Base-by-base conservation (phyloP, 2,329 filamentous ascomycete species). In the Fusarium brevicatenulatum region DNA sequence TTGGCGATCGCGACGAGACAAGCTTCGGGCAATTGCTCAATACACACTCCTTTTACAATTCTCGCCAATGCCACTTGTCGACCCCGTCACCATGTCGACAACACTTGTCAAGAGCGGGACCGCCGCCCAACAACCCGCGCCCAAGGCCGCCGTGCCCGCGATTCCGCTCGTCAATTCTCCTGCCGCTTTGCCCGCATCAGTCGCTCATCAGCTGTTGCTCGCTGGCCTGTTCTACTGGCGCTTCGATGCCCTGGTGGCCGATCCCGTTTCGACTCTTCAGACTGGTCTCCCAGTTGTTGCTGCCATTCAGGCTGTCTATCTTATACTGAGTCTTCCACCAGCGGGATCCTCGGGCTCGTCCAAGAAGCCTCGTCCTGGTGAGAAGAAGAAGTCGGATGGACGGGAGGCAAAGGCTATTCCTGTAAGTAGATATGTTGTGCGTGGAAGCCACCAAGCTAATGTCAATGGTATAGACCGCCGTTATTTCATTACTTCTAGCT, bases 121-220 rank as follows among this genome's bases (percentile, higher is more conserved):
- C 43, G 66, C 79, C 63, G 68, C 80, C 63, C 79, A 79, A 57
- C 71, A 74, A 32, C 34, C 74, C 57, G 81, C 80, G 50, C 55
- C 69, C 42, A 78, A 77, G 46, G 54, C 75, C 40, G 70, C 75
- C 16, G 78, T 84, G 23, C 79, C 82, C 25, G 80, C 85, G 5
- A 77, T 87, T 65, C 77, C 81, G 32, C 79, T 82, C 39, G 74
- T 84, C 58, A 77, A 82, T 62, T 82, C 79, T 39, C 77, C 82
- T 21, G 72, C 80, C 49, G 83, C 85, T 15, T 79, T 83, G 65
- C 79, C 87, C 28, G 88, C 92, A 78, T 89, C 91, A 18, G 87
- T 93, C 77, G 81, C 90, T 25, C 93, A 97, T 74, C 91, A 93
- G 1, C 81, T 87, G 32, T 82, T 94, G 16, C 85, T 97, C 36